Conservation (phyloP, 2,329 filamentous ascomycete species). For the Chrysoporthe cubensis region DNA sequence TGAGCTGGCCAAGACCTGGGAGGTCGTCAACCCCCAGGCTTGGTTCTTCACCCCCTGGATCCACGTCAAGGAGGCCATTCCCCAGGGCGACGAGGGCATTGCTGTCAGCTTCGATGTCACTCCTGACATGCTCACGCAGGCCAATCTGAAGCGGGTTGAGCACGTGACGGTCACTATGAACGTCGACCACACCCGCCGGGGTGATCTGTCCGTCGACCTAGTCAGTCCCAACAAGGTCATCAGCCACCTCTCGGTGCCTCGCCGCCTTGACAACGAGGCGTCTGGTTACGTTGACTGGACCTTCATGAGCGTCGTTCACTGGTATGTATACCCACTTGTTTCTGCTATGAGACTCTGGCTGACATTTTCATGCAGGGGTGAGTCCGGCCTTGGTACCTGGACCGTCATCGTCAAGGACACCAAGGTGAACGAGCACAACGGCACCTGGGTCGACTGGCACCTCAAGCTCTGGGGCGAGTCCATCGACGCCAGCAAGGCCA, state of each 20-base stretch:
- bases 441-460: conserved; percentile 88
- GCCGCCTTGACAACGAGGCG: conserved; percentile 67
- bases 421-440: conserved; percentile 73
- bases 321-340: conserved; percentile 59
- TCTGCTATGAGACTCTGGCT: conserved; percentile 31
- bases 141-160: conserved; percentile 85
- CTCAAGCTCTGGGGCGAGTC: conserved; percentile 92
- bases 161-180: conserved; percentile 99
- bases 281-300: conserved; percentile 93
- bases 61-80: conserved; percentile 83
- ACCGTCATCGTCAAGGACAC: conserved; percentile 88
- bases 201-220: conserved; percentile 90
- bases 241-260: conserved; percentile 80
- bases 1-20: conserved; percentile 82
- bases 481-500: conserved; percentile 75
- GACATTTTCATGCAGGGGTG: conserved; percentile 66
- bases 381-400: conserved; percentile 86
- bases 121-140: conserved; percentile 74
- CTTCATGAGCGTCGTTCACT: conserved; percentile 98
- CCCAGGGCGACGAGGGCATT: conserved; percentile 81
- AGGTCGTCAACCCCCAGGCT: conserved; percentile 89
- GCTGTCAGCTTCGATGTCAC: conserved; percentile 83
- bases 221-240: conserved; percentile 80
- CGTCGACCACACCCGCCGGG: conserved; percentile 81
- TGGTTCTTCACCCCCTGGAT: conserved; percentile 96